Conservation (phyloP, 768 basidiomycete genomes). For the Termitomyces sp. region DNA sequence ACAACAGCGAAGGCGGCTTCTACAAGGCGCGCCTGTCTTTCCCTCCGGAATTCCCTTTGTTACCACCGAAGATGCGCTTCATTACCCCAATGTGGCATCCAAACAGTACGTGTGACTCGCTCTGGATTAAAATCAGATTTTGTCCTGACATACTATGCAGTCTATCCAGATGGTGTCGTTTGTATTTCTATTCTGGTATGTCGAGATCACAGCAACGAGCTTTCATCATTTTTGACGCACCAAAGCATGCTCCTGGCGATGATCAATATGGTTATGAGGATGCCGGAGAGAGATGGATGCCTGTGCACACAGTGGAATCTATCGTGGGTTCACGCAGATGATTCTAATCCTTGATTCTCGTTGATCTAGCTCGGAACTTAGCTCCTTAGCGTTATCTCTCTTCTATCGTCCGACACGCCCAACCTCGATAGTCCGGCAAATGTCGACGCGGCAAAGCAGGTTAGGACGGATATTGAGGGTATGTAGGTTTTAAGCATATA, state of each 20-base stretch:
- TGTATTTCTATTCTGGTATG: constrained; percentile 93
- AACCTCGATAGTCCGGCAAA: constrained; percentile 94
- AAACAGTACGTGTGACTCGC: constrained; percentile 61
- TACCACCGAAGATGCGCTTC: constrained; percentile 95
- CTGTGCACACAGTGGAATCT: constrained; percentile 94
- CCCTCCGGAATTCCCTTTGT: constrained; percentile 83
- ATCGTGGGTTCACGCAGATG: constrained; percentile 52
- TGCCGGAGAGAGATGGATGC: constrained; percentile 95
- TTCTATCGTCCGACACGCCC: constrained; percentile 87
- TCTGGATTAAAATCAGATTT: background rate
- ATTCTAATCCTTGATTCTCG: background rate
- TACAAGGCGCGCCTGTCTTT: constrained; percentile 89
- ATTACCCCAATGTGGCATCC: constrained; percentile 97
- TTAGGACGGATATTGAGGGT: constrained; percentile 62
- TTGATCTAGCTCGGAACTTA: constrained; percentile 24
- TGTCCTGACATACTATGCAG: constrained; percentile 33
- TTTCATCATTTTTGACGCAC: constrained; percentile 4
- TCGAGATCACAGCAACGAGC: constrained; percentile 1
- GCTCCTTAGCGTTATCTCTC: constrained; percentile 95
- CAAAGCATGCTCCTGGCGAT: constrained; percentile 88
- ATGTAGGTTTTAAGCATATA: constrained; percentile 13
- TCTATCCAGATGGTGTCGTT: constrained; percentile 88
- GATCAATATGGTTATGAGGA: constrained; percentile 98
- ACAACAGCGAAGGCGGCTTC: constrained; percentile 87
- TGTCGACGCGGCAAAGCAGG: constrained; percentile 91